Base-by-base conservation (phyloP, 768 basidiomycete species). In the Lanmaoa rubissima region DNA sequence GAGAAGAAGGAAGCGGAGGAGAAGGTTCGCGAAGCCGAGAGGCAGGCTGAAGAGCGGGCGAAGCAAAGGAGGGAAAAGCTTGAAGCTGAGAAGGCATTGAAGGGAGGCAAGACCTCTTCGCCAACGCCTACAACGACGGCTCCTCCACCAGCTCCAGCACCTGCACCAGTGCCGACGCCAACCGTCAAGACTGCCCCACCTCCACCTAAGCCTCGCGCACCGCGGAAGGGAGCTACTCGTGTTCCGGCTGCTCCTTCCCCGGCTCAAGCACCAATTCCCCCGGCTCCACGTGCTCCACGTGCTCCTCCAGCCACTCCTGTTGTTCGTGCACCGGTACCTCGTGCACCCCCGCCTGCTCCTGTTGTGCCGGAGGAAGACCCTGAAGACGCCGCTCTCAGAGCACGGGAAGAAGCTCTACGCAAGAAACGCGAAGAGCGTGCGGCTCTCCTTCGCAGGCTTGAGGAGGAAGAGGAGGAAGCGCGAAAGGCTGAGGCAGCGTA, bases 1-100 rank as follows among this genome's bases (percentile, higher is more conserved):
- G 96, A 98, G 66, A 90, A 88, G 77, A 86, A 82, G 67, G 96
- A 97, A 68, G 95, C 95, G 0, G 94, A 94, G 61, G 90, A 92
- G 69, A 92, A 90, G 70, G 83, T 82, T 0, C 81, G 78, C 54
- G 75, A 79, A 47, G 94, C 93, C 0, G 94, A 97, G 70, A 80
- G 80, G 59, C 86, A 90, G 63, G 88, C 89, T 2, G 88, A 88
- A 61, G 90, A 90, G 58, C 78, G 94, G 54, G 92, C 94, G 65
- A 79, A 79, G 48, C 69, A 82, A 41, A 79, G 96, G 44, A 79
- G 76, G 60, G 88, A 90, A 61, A 78, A 91, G 49, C 69, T 98
- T 39, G 90, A 89, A 44, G 82, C 78, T 36, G 94, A 91, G 72
- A 87, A 83, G 68, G 85, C 83, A 1, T 58, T 83, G 54, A 83